Evolutionary conservation across 345 rosid genomes (phyloP), one percentile per base, ranked within the genome.

Genomic region (Murraya paniculata): DNA sequence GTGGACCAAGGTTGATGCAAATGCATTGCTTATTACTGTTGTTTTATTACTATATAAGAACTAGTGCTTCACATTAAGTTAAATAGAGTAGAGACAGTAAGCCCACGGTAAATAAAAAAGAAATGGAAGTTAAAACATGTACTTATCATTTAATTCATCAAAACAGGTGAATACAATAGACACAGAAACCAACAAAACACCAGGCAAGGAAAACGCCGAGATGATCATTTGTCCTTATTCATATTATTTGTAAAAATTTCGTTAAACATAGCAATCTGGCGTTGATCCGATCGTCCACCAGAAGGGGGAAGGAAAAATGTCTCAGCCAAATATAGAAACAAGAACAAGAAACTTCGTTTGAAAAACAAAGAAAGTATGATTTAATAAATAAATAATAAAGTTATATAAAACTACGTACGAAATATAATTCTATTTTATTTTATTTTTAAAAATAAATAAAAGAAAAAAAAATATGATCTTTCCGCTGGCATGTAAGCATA

Each of bases 191-290:
- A 1, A 27, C 22, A 50, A 58, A 1, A 25, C 16, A 67, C 71
- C 39, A 6, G 35, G 10, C 16, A 21, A 72, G 31, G 35, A 60
- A 18, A 73, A 27, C 36, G 13, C 58, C 39, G 41, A 27, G 24
- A 36, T 18, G 33, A 74, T 60, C 58, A 19, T 74, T 74, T 74
- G 45, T 64, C 78, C 78, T 2, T 31, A 48, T 64, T 48, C 2
- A 75, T 50, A 48, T 1, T 50, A 48, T 1, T 8, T 11, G 61
- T 50, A 56, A 62, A n/a, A 30, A 6, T 36, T 64, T 31, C 77
- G 45, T 28, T 48, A 30, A 30, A 74, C 7, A 45, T 28, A 1
- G 57, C 57, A 53, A 53, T 53, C 22, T 18, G 3, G 60, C 78
- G 64, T 64, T 30, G 61, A 75, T 56, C 71, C 33, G 62, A 33